Evolutionary conservation across 192 early-diverging fungal species (phyloP), one percentile per base, ranked within the genome.

Genomic region (Podila epicladia): DNA sequence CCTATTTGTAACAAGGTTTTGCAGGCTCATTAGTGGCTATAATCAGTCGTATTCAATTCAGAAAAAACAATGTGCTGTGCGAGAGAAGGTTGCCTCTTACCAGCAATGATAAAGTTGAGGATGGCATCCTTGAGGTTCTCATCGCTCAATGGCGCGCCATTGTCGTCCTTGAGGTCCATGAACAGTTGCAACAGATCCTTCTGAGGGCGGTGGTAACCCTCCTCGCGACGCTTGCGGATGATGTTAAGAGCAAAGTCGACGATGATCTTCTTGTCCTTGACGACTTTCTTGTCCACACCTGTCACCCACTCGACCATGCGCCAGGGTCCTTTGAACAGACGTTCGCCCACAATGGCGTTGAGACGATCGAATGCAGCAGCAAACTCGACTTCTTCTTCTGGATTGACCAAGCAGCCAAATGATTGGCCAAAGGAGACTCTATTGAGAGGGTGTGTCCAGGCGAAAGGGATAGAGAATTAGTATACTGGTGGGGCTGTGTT

Each of bases 361-460:
- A 78, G 73, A 19, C 69, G 70, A 68, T 90, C 89, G 69, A 90
- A 91, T 9, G 88, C 74, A 6, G 33, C 67, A 1, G 89, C 87
- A 87, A 91, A 88, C n/a, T 73, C 62, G 41, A 67, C 48, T 35
- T 65, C 67, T 8, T 64, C 45, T 32, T 79, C 65, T 3, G 72
- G 72, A 17, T 84, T 35, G 13, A 63, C 66, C 15, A 84, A 55
- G 31, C 74, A 77, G 33, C 73, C 67, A 35, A 84, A 73, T 12
- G 75, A 48, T 28, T 65, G 37, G 4, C 72, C 71, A 65, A 84
- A 84, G 5, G 67, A 68, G 2, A 75, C 66, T 33, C 73, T 75
- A 51, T 31, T 26, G 19, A 29, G 20, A 22, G 8, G 5, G 31
- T 17, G 15, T 45, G 15, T 17, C 41, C 41, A 66, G 2, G 6